These are phyloP conservation scores for Acacia acuminata DNA, from an alignment of 306 rosid genomes.

Conservation along the genomic window DNA sequence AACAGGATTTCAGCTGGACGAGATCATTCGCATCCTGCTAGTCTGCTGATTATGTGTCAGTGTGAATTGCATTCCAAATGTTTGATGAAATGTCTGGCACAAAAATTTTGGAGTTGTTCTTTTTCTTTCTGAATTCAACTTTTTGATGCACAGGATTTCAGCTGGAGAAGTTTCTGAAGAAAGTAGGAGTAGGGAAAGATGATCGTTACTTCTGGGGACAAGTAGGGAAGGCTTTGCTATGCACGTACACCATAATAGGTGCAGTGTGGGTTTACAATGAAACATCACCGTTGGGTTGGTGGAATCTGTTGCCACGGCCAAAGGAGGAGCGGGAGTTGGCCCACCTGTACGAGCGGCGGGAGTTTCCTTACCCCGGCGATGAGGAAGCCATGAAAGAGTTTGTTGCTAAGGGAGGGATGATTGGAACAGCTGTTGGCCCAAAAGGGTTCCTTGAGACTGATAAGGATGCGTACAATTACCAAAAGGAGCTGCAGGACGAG, in stretches of 20 bases:
- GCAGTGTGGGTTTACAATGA: slow-evolving; percentile 71
- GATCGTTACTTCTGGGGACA: slow-evolving; percentile 72
- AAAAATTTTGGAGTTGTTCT: not conserved
- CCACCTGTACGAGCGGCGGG: slow-evolving; percentile 71
- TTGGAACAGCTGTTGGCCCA: slow-evolving; percentile 65
- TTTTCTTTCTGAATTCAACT: not conserved
- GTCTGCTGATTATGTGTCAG: not conserved
- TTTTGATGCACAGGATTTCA: slow-evolving; percentile 40
- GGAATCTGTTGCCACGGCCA: slow-evolving; percentile 64
- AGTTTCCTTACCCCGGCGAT: slow-evolving; percentile 87
- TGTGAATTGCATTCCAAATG: slow-evolving; percentile 12
- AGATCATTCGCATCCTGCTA: not conserved
- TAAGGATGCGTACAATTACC: slow-evolving; percentile 57
- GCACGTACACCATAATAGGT: slow-evolving; percentile 65
- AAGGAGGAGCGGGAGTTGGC: slow-evolving; percentile 84
- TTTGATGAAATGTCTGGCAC: slow-evolving; percentile 36
- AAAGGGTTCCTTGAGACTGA: slow-evolving; percentile 64
- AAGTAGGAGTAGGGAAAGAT: slow-evolving; percentile 65
- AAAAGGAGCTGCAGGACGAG: slow-evolving; percentile 57
- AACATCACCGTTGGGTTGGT: slow-evolving; percentile 73
- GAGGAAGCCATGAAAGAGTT: slow-evolving; percentile 80
- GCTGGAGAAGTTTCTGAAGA: slow-evolving; percentile 55
- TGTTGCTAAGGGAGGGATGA: slow-evolving; percentile 77
- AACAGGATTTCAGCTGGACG: slow-evolving; percentile 42
- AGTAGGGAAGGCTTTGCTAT: slow-evolving; percentile 67